These are phyloP conservation scores for Sphaerostilbella broomeana DNA, from an alignment of 2,329 filamentous ascomycete genomes.

Conservation along the genomic window DNA sequence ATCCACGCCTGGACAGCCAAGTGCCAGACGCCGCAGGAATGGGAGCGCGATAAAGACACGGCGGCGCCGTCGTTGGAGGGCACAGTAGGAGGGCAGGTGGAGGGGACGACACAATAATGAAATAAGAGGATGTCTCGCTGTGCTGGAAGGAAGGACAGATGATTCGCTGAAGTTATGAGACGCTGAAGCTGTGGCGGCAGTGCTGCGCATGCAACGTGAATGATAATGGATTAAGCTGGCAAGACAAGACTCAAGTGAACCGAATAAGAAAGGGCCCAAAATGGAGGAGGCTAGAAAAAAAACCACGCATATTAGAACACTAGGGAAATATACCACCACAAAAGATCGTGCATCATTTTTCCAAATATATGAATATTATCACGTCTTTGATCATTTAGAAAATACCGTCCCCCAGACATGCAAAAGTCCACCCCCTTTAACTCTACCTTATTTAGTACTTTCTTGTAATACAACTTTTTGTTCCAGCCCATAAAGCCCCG, in stretches of 20 bases:
- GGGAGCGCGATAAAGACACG: conserved; percentile 56
- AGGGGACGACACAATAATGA: conserved; percentile 22
- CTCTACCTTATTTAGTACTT: not conserved
- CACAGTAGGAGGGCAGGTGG: conserved; percentile 37
- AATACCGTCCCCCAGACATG: conserved; percentile 8
- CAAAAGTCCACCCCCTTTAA: not conserved
- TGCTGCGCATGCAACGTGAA: too few relatives aligned
- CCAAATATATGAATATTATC: conserved; percentile 5
- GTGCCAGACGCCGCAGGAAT: conserved; percentile 88
- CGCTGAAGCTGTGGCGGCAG: too few relatives aligned
- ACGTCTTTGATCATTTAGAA: conserved; percentile 9
- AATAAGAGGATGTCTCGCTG: not conserved
- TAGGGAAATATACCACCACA: not conserved
- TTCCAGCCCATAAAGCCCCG: conserved; percentile 3
- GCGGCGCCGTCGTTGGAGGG: conserved; percentile 37
- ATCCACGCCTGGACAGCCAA: conserved; percentile 96
- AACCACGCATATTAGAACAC: too few relatives aligned
- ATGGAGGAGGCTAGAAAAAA: too few relatives aligned
- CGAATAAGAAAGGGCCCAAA: too few relatives aligned
- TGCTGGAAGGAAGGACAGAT: not conserved
- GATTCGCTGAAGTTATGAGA: too few relatives aligned
- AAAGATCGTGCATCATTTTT: not conserved
- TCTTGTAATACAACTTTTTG: not conserved
- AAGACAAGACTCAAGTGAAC: too few relatives aligned
- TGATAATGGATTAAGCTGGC: too few relatives aligned